Evolutionary conservation across 495 filamentous ascomycete genomes (phyloP), one percentile per base, ranked within the genome.

Genomic region (Neurospora terricola): DNA sequence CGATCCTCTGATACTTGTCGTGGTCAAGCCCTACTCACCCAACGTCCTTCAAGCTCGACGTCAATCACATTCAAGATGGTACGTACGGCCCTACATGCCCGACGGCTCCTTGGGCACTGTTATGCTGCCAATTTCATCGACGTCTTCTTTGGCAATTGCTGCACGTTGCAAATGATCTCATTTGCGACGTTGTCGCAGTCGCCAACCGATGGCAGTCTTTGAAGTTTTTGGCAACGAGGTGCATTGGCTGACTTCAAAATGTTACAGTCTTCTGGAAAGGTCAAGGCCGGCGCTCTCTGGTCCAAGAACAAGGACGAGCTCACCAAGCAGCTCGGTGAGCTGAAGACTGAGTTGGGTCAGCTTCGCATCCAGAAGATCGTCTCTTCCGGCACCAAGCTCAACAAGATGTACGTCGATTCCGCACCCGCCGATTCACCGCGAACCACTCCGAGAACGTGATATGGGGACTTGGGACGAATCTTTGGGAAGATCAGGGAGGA

Each of bases 221-320:
- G 54, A 66, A 7, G 2, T 34, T 34, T 66, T 34, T 66, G 54
- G 54, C 27, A 27, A 66, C 14, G 21, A 69, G 34, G 72, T 71
- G 54, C 74, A 77, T 54, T 59, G 43, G 77, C 80, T 81, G 71
- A 82, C 79, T 66, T 34, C 71, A 75, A 69, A 10, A 69, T 80
- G 80, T 76, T 54, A 75, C 80, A 95, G 94, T 96, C 94, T 87
- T 86, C 91, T 80, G 87, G 89, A 83, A 96, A 96, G 88, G 93
- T 98, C 85, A 98, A 97, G 90, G 89, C 94, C 83, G 90, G 87
- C 86, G 88, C 91, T 86, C 92, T 99, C 84, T 98, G 96, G 96
- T 90, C 91, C 85, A 99, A 99, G 94, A 92, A 88, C 91, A 98
- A 98, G 91, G 92, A 95, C 80, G 96, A 99, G 77, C 89, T 99